These are phyloP conservation scores for Paramyrothecium sp. DNA, from an alignment of 2,329 filamentous ascomycete genomes.

Conservation along the genomic window DNA sequence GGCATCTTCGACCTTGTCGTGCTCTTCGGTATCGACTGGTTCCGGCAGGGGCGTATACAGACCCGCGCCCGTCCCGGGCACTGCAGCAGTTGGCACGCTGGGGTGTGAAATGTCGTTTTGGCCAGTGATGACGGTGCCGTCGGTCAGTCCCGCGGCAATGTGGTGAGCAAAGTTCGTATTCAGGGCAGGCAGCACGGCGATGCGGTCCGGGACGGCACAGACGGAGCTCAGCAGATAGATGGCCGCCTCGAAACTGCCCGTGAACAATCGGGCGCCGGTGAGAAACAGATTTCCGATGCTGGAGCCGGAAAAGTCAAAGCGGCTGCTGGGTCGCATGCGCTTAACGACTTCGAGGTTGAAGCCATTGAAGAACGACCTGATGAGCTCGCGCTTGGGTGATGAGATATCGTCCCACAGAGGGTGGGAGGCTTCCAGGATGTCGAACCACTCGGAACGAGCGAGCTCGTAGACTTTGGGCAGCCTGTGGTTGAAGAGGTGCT, in stretches of 20 bases:
- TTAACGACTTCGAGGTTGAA: slow-evolving; percentile 79
- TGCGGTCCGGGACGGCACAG: slow-evolving; percentile 74
- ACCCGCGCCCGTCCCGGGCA: slow-evolving; percentile 25
- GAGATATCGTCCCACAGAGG: slow-evolving; percentile 70
- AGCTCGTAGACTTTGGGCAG: slow-evolving; percentile 57
- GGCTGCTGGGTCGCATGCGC: slow-evolving; percentile 67
- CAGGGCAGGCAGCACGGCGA: slow-evolving; percentile 82
- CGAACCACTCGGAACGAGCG: slow-evolving; percentile 80
- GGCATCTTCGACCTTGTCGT: slow-evolving; percentile 73
- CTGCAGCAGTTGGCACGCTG: slow-evolving; percentile 56
- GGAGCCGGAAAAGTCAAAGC: slow-evolving; percentile 75
- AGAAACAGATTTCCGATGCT: slow-evolving; percentile 79
- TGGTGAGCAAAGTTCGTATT: slow-evolving; percentile 96
- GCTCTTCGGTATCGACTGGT: slow-evolving; percentile 46
- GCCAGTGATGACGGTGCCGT: slow-evolving; percentile 79
- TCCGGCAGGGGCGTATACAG: slow-evolving; percentile 24
- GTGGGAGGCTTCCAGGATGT: slow-evolving; percentile 82
- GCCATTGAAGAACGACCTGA: slow-evolving; percentile 73
- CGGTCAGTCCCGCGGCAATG: slow-evolving; percentile 77
- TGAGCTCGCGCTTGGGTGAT: slow-evolving; percentile 71
- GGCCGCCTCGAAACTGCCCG: slow-evolving; percentile 86
- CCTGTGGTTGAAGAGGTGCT: slow-evolving; percentile 83
- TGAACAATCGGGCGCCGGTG: slow-evolving; percentile 84
- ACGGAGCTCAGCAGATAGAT: slow-evolving; percentile 88
- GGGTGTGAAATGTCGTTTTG: slow-evolving; percentile 94